Evolutionary conservation across 371 early-diverging fungal genomes (phyloP), one percentile per base, ranked within the genome.

Genomic region (Zychaea mexicana): DNA sequence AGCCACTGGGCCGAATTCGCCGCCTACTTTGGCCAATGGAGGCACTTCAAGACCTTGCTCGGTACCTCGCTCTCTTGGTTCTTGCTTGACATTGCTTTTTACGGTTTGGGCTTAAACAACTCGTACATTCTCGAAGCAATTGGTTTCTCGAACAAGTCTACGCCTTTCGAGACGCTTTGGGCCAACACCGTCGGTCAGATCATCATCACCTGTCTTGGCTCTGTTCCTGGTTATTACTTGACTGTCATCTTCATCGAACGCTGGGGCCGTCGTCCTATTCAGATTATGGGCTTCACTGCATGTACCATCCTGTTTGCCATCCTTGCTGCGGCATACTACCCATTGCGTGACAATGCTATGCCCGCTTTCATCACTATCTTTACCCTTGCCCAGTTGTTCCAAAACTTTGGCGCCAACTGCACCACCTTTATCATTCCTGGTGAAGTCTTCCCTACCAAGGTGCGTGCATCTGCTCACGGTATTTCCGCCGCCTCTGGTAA

Each of bases 401-500:
- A 87, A 80, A 91, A 95, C 85, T 95, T 94, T 79, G 96, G 96
- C 52, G 93, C 97, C 71, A 95, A 95, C 83, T 72, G 90, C 46
- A 95, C 95, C 32, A 94, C 95, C 28, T 95, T 96, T 57, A 89
- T 96, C 60, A 82, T 93, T 65, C 95, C 97, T 21, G 90, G 92
- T 71, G 97, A 96, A 76, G 87, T 90, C 6, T 96, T 94, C 86
- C 95, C 96, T 19, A 95, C 95, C 19, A 88, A 90, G 61, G 92
- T 88, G 62, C 89, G 95, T 60, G 88, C 95, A 24, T 91, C 94
- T 10, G 88, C 89, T 60, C 94, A 94, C 68, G 96, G 96, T 71
- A 92, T 94, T 67, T 90, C 93, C 61, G 95, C 95, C 46, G 95
- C 94, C 24, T 76, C 84, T 61, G 95, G 95, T 60, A 95, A 95